phyloP scores from a whole-genome alignment of 768 basidiomycete genomes.

The Crucibulum laeve region DNA sequence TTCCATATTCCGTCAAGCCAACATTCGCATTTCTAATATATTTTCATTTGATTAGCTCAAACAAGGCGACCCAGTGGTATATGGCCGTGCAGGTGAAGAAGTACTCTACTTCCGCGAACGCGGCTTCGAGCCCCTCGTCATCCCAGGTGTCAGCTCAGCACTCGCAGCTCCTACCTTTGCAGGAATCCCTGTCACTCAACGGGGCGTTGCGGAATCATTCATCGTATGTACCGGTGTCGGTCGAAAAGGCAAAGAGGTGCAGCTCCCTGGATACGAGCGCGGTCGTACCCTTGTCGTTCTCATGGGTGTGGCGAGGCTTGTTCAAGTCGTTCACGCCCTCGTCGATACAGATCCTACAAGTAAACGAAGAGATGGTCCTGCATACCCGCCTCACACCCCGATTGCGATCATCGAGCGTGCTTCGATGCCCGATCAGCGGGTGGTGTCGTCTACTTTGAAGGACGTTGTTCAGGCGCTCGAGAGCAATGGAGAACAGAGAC shows the following conservation, averaged over 20 bases:
- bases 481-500: slow-evolving; percentile 77
- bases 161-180: slow-evolving; percentile 88
- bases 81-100: slow-evolving; percentile 93
- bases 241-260: slow-evolving; percentile 73
- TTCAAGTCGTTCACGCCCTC: slow-evolving; percentile 66
- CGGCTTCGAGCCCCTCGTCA: slow-evolving; percentile 78
- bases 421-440: slow-evolving; percentile 90
- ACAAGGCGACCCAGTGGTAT: slow-evolving; percentile 96
- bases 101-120: slow-evolving; percentile 85
- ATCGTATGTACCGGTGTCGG: slow-evolving; percentile 94
- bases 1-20: background rate
- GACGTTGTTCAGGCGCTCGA: slow-evolving; percentile 70
- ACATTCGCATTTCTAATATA: background rate
- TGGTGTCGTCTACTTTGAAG: slow-evolving; percentile 71
- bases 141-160: slow-evolving; percentile 89
- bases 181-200: slow-evolving; percentile 91
- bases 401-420: slow-evolving; percentile 94
- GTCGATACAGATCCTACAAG: slow-evolving; percentile 11
- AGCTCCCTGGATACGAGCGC: slow-evolving; percentile 85
- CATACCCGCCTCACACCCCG: slow-evolving; percentile 74
- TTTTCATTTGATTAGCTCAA: slow-evolving; percentile 56
- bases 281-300: slow-evolving; percentile 77
- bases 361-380: slow-evolving; percentile 30
- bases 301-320: slow-evolving; percentile 92
- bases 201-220: slow-evolving; percentile 89